Conservation (phyloP, 371 early-diverging fungal species). For the Batrachochytrium dendrobatidis region DNA sequence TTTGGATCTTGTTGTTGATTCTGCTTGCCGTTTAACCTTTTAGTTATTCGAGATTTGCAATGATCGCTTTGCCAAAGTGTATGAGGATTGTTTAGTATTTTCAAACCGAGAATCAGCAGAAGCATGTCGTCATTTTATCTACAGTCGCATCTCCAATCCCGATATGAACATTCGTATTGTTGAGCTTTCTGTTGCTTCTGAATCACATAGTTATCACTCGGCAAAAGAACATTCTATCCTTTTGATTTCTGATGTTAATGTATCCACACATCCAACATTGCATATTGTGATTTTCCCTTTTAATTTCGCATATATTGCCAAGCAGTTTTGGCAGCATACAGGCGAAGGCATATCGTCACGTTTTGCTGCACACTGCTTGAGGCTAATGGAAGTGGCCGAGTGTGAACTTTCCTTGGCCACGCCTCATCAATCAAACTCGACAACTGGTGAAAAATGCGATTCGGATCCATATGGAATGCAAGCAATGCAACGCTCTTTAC, state of each 20-base stretch:
- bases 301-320: conserved; percentile 59
- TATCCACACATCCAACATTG: conserved; percentile 23
- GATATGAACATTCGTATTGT: background rate
- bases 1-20: background rate
- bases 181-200: background rate
- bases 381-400: conserved; percentile 51
- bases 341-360: conserved; percentile 86
- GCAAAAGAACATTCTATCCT: background rate
- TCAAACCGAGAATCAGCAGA: background rate
- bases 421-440: conserved; percentile 3
- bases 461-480: conserved; percentile 4
- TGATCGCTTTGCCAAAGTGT: background rate
- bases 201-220: background rate
- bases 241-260: conserved; percentile 14
- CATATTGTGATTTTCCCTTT: conserved; percentile 66
- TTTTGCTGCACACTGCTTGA: conserved; percentile 73
- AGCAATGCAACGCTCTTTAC: conserved; percentile 18
- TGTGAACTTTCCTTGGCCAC: conserved; percentile 10
- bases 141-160: background rate
- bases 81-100: background rate
- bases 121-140: background rate
- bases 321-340: conserved; percentile 91
- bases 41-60: conserved; percentile 14
- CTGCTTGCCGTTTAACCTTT: background rate
- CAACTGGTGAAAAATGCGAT: background rate